Percentiles rank a stretch among this genome's conserved stretches.
These are phyloP conservation scores for Diaporthe citri DNA, from an alignment of 2,329 filamentous ascomycete species.

Conservation along the genomic window DNA sequence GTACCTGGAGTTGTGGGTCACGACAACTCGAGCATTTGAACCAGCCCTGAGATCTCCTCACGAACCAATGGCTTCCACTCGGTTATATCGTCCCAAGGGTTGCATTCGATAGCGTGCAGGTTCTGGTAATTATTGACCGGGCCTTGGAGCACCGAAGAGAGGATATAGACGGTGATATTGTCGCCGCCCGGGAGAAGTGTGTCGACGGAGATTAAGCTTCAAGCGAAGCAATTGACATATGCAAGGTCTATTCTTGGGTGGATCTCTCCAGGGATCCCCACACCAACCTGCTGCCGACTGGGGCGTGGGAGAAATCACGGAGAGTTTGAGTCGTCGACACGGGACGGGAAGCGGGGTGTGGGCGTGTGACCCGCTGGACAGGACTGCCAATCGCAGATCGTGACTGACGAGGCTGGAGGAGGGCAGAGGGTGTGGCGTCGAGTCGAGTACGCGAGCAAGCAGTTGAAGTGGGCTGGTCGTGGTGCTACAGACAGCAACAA, in stretches of 20 bases:
- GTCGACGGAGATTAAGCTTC: constrained; percentile 28
- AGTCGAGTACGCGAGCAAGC: neutral
- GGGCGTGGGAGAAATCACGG: constrained; percentile 2
- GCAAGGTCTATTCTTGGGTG: constrained; percentile 29
- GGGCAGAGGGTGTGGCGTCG: constrained; percentile 3
- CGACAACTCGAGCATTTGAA: neutral
- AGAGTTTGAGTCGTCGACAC: constrained; percentile 22
- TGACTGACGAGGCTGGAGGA: constrained; percentile 10
- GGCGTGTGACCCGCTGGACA: constrained; percentile 14
- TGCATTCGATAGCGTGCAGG: neutral
- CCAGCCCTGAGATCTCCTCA: neutral
- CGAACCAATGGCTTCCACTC: neutral
- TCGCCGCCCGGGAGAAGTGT: neutral
- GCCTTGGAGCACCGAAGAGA: neutral
- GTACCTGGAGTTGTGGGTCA: neutral
- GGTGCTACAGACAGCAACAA: neutral
- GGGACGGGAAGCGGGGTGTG: constrained; percentile 24
- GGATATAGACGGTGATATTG: neutral
- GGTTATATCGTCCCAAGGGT: neutral
- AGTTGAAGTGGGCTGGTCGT: constrained; percentile 7
- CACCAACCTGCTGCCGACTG: neutral
- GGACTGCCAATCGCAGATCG: constrained; percentile 20
- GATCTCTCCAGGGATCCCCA: constrained; percentile 26
- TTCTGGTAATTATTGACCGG: neutral
- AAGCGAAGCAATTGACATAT: constrained; percentile 30